Evolutionary conservation across 805 yeast species (phyloP), one percentile per base, ranked within the genome.

Genomic region (Candida morakotiae): DNA sequence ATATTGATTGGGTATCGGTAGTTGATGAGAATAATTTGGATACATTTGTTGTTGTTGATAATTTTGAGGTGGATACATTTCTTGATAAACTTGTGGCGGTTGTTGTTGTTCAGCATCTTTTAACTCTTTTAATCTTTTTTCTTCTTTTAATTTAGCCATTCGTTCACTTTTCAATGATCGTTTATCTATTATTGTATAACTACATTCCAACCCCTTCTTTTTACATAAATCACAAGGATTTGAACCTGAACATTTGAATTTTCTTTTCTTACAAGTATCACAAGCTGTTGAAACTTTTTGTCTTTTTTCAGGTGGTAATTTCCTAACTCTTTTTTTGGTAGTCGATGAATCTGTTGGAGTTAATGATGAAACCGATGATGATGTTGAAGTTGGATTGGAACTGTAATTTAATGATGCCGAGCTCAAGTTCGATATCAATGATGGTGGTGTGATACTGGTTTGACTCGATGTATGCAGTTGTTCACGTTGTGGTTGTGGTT

Each of bases 201-300:
- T 36, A 39, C 58, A 53, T n/a, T 44, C 47, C n/a, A 35, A 28
- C 3, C 49, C 51, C 34, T 48, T 53, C 26, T 38, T 47, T 8
- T 34, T 15, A 35, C 58, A 53, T 15, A 43, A 26, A 15, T 36
- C 31, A 38, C 58, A 53, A 2, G 58, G 58, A n/a, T 41, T 31
- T 27, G 47, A 44, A 3, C 56, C 58, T 15, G 54, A 36, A 37
- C 58, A 53, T 43, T 39, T 42, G 21, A 41, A 41, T 31, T 34
- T 40, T 31, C 38, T 38, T 18, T 45, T 42, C 29, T 53, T 53
- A 34, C 58, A 53, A 13, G 46, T 40, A 37, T 53, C 58, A 38
- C 58, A 53, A 19, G 58, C 58, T n/a, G 54, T 50, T 20, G 56
- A 49, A 2, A 53, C 58, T 35, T 53, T 53, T 35, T 46, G 52